These are phyloP conservation scores for Rhizopogon vesiculosus DNA, from an alignment of 768 basidiomycete genomes.

Conservation along the genomic window DNA sequence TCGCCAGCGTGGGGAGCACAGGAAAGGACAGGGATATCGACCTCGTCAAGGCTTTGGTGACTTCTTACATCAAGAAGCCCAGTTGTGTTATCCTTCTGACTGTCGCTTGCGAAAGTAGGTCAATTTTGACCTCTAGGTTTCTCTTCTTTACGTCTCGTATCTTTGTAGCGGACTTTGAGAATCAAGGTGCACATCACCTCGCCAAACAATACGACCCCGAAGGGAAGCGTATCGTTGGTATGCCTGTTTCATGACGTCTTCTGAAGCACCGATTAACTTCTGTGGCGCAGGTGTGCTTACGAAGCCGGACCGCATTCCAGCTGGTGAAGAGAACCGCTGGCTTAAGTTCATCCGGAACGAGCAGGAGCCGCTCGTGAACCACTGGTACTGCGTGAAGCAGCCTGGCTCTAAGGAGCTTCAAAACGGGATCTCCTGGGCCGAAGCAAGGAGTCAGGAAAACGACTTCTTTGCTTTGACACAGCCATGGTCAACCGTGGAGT, in stretches of 20 bases:
- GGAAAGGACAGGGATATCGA: conserved; percentile 54
- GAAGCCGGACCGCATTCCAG: conserved; percentile 58
- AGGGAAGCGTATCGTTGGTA: conserved; percentile 69
- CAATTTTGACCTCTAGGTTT: not conserved
- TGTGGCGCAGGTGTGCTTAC: conserved; percentile 56
- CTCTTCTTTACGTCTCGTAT: conserved; percentile 19
- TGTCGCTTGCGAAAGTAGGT: conserved; percentile 39
- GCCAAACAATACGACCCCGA: conserved; percentile 56
- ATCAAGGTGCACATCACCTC: conserved; percentile 68
- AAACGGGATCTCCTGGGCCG: conserved; percentile 41
- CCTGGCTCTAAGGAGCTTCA: conserved; percentile 24
- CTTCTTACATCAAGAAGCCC: conserved; percentile 54
- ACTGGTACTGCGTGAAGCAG: conserved; percentile 38
- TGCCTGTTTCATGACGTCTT: conserved; percentile 42
- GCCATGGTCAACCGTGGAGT: conserved; percentile 54
- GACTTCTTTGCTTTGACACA: conserved; percentile 48
- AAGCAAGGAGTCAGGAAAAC: conserved; percentile 54
- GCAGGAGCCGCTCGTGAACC: conserved; percentile 23
- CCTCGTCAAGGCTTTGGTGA: conserved; percentile 55
- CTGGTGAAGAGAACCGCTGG: conserved; percentile 38
- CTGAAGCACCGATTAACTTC: conserved; percentile 28
- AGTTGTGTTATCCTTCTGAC: conserved; percentile 70
- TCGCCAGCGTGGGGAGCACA: conserved; percentile 46
- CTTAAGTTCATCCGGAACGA: conserved; percentile 52
- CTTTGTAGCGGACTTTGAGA: conserved; percentile 71